phyloP scores from a whole-genome alignment of 768 basidiomycete species.

The Lactarius quietus region DNA sequence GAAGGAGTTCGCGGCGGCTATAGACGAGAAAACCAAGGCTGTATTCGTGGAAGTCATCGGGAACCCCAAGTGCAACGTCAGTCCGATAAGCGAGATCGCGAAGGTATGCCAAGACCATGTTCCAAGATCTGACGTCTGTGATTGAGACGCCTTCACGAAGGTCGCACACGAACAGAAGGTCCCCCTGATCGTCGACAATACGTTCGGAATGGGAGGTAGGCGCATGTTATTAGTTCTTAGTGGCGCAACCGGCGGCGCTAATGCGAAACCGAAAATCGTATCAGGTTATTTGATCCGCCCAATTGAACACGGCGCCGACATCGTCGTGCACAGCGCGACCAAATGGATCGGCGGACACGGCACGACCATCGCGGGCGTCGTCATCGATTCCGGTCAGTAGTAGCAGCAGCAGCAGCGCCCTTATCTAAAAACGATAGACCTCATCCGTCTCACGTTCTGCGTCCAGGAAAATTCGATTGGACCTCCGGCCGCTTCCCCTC shows the following conservation, averaged over 20 bases:
- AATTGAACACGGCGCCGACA: constrained; percentile 73
- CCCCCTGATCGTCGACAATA: constrained; percentile 80
- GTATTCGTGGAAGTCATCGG: constrained; percentile 74
- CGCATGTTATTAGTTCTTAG: not conserved
- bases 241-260: not conserved
- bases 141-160: constrained; percentile 33
- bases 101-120: constrained; percentile 41
- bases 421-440: not conserved
- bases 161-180: constrained; percentile 69
- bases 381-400: constrained; percentile 65
- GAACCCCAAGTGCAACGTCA: constrained; percentile 71
- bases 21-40: constrained; percentile 75
- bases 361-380: constrained; percentile 72
- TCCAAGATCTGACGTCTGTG: not conserved
- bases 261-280: not conserved
- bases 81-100: constrained; percentile 64
- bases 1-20: constrained; percentile 56
- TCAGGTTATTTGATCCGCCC: constrained; percentile 60
- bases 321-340: constrained; percentile 75
- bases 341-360: constrained; percentile 87
- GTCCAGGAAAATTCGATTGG: constrained; percentile 70
- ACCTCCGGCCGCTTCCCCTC: constrained; percentile 65
- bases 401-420: too few species aligned
- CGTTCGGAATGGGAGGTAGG: constrained; percentile 69
- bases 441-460: not conserved